phyloP scores from a whole-genome alignment of 2,329 filamentous ascomycete genomes.

The Colletotrichum sp. region DNA sequence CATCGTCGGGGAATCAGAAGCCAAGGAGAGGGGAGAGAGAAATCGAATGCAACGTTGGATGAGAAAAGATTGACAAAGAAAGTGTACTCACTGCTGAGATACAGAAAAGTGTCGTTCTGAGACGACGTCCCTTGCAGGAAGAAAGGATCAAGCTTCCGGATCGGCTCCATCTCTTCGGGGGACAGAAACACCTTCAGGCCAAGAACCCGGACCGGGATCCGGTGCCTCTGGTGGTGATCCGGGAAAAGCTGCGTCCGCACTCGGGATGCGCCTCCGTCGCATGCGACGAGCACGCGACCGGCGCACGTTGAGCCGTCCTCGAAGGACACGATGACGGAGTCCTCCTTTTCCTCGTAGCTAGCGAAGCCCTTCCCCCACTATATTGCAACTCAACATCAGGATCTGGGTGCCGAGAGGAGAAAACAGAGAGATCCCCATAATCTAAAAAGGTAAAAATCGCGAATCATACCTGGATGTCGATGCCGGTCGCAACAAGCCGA shows the following conservation, averaged over 20 bases:
- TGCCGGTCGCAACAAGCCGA: conserved; percentile 45
- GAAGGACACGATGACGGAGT: conserved; percentile 47
- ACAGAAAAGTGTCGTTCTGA: conserved; percentile 54
- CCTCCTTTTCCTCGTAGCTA: conserved; percentile 27
- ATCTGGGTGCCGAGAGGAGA: not conserved
- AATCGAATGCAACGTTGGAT: not conserved
- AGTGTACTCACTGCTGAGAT: conserved; percentile 50
- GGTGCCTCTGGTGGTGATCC: conserved; percentile 33
- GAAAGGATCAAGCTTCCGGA: conserved; percentile 55
- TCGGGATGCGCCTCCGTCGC: conserved; percentile 54
- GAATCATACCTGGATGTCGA: conserved; percentile 47
- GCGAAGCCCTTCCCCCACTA: conserved; percentile 46
- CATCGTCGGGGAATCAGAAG: not conserved
- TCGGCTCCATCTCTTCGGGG: conserved; percentile 42
- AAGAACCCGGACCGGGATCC: conserved; percentile 53
- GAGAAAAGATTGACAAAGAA: not conserved
- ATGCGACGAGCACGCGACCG: conserved; percentile 53
- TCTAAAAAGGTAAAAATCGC: not conserved
- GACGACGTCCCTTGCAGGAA: conserved; percentile 62
- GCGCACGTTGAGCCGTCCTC: conserved; percentile 46
- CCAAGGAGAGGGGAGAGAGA: not conserved
- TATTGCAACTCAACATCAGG: not conserved
- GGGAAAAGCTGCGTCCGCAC: conserved; percentile 44
- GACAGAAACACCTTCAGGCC: conserved; percentile 50
- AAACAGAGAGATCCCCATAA: not conserved